Conservation (phyloP, 2,329 filamentous ascomycete species). For the Phoma herbarum region DNA sequence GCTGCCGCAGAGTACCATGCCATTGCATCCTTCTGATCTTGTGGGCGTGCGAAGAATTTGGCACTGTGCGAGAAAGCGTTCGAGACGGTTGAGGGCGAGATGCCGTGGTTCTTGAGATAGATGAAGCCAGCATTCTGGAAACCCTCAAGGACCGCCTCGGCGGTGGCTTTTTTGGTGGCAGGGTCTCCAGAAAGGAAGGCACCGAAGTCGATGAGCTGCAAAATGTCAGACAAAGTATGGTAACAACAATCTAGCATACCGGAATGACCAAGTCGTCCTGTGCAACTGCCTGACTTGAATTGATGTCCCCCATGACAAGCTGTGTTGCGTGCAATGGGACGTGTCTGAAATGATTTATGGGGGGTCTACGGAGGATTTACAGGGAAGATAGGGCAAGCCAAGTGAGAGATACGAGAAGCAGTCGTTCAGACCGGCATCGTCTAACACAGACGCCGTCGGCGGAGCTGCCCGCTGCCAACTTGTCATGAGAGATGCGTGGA, state of each 20-base stretch:
- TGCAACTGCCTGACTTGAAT: constrained; percentile 47
- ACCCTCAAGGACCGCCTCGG: constrained; percentile 75
- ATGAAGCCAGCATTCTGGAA: constrained; percentile 91
- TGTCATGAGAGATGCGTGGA: constrained; percentile 23
- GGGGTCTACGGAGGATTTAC: background rate
- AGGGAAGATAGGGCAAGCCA: background rate
- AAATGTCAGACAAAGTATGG: constrained; percentile 43
- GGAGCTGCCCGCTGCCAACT: constrained; percentile 33
- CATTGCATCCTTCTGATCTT: constrained; percentile 51
- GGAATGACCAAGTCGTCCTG: constrained; percentile 53
- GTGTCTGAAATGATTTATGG: background rate
- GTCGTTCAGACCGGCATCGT: constrained; percentile 18
- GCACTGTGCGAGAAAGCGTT: constrained; percentile 65
- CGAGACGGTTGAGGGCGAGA: constrained; percentile 66
- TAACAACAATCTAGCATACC: constrained; percentile 56
- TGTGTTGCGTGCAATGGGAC: constrained; percentile 2
- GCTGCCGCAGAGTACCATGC: constrained; percentile 56
- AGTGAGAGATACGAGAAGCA: constrained; percentile 5
- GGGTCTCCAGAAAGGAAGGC: constrained; percentile 72
- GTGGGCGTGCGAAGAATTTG: constrained; percentile 51
- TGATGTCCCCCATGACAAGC: constrained; percentile 33
- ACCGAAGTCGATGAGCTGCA: constrained; percentile 79
- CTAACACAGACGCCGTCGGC: constrained; percentile 22
- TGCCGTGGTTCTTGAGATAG: constrained; percentile 82
- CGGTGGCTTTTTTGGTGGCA: constrained; percentile 69